Percentiles rank a stretch among this genome's conserved stretches.
Conservation (phyloP, 441 rosid genomes). For the Eruca vesicaria region DNA sequence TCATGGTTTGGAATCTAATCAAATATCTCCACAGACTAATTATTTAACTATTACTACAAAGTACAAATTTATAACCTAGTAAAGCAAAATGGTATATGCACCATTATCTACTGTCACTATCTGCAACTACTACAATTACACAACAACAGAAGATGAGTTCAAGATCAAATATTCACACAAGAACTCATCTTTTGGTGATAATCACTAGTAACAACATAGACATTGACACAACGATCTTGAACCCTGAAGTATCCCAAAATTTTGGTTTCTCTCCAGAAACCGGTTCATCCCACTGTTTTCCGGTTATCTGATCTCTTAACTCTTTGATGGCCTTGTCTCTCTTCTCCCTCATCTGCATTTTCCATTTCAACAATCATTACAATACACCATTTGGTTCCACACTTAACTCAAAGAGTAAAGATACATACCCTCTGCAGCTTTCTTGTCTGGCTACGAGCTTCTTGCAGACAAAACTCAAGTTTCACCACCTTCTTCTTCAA, state of each 20-base stretch:
- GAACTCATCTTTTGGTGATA: background rate
- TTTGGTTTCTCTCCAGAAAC: constrained; percentile 45
- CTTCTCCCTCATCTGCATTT: constrained; percentile 74
- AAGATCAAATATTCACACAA: background rate
- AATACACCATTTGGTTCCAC: background rate
- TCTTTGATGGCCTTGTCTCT: constrained; percentile 81
- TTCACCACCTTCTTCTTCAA: constrained; percentile 85
- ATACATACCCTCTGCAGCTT: constrained; percentile 74
- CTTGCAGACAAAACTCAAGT: constrained; percentile 90
- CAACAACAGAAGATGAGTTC: background rate
- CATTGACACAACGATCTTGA: constrained; percentile 23
- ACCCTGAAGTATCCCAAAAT: constrained; percentile 83
- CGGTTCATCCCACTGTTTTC: constrained; percentile 40
- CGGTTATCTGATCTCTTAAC: constrained; percentile 60
- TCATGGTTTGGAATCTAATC: background rate
- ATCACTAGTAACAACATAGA: background rate
- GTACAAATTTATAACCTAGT: no score
- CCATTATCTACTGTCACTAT: background rate
- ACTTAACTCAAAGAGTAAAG: background rate
- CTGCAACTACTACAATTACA: background rate
- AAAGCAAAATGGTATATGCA: background rate
- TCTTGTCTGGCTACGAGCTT: constrained; percentile 82
- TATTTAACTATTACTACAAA: no score
- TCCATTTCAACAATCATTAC: background rate
- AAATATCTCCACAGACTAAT: no score